Evolutionary conservation across 2,329 filamentous ascomycete genomes (phyloP).

Genomic region (Coleophoma crateriformis): DNA sequence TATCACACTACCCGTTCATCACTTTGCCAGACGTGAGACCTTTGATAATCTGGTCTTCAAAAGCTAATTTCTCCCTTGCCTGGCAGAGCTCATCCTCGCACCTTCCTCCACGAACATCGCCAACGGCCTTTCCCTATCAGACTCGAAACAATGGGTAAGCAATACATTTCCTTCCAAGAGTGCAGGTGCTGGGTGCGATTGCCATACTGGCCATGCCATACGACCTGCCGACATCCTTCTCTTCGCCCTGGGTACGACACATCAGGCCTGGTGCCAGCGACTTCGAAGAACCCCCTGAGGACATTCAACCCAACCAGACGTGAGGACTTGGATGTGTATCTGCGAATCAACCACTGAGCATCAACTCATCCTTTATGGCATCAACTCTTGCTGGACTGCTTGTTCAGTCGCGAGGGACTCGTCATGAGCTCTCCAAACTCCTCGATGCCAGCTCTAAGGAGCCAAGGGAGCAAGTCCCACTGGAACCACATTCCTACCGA

Average conservation of each 20-base stretch:
- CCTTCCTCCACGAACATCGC: constrained; percentile 25
- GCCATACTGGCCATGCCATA: neutral
- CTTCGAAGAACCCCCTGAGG: too few species aligned
- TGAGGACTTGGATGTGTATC: too few species aligned
- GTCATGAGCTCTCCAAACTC: constrained; percentile 10
- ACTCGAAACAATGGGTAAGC: constrained; percentile 28
- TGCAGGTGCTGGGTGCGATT: constrained; percentile 3
- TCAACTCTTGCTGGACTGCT: constrained; percentile 13
- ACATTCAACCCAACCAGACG: too few species aligned
- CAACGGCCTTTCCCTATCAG: constrained; percentile 22
- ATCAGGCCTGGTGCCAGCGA: too few species aligned
- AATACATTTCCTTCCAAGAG: constrained; percentile 14
- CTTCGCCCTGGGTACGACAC: too few species aligned
- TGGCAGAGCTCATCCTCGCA: constrained; percentile 11
- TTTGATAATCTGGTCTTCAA: constrained; percentile 3
- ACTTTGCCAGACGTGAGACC: neutral
- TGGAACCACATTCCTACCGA: constrained; percentile 10
- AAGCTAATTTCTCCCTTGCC: constrained; percentile 15
- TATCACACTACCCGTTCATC: neutral
- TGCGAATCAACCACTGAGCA: too few species aligned
- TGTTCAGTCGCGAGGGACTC: constrained; percentile 11
- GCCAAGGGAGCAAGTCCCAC: constrained; percentile 1
- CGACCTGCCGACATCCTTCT: too few species aligned
- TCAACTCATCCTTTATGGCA: constrained; percentile 7
- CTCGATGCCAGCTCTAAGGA: constrained; percentile 6